Evolutionary conservation across 306 rosid genomes (phyloP), one percentile per base, ranked within the genome.

Genomic region (Malus asiatica): DNA sequence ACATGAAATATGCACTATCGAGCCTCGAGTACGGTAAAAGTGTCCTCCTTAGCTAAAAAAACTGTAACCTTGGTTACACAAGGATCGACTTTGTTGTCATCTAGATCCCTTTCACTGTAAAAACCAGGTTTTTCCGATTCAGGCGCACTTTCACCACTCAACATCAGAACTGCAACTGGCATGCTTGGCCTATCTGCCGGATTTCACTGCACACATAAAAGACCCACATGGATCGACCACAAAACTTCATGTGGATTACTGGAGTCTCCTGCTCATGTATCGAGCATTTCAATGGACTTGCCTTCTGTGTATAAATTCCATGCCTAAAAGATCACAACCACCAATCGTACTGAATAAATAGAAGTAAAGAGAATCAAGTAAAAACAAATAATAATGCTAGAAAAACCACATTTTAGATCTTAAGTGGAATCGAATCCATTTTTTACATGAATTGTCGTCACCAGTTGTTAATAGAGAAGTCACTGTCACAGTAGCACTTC

Each of bases 181-280:
- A 81, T 81, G 58, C 14, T 76, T 18, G 81, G 81, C 67, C 84
- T 65, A 66, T 81, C 84, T 23, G 51, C 66, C 25, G 53, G 66
- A 7, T 29, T 13, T 16, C 66, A 58, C 59, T 81, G 77, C 35
- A 64, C 74, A 6, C 84, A 81, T 45, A 66, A 16, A 3, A 81
- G 64, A 4, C 78, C 81, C 15, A 76, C 48, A 29, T 76, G 70
- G 13, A 81, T 40, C 60, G 75, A 66, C 32, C 71, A 25, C 8
- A 81, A 48, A n/a, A 59, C 80, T 76, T 66, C 48, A 4, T 9
- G 55, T 81, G 75, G 9, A 77, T 16, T 33, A 46, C 10, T 19
- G 0, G 84, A 62, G 53, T 77, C 55, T 3, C 46, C 66, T 23
- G 73, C 48, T 57, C 40, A 15, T 6, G 32, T 48, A 27, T 80